phyloP scores from a whole-genome alignment of 2,329 filamentous ascomycete species.

The Cercospora sp. region DNA sequence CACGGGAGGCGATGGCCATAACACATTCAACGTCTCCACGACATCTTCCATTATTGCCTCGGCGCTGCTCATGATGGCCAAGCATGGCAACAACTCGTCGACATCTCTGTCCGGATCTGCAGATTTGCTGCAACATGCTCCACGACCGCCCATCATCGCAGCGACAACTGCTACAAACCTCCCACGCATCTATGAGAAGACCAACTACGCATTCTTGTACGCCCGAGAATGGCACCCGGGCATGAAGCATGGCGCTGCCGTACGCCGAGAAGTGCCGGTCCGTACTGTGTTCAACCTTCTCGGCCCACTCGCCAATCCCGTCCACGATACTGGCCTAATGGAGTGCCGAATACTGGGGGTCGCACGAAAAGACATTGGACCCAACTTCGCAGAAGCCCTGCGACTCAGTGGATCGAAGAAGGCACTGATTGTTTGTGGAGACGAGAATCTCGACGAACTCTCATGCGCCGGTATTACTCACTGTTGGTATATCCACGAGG shows the following conservation, averaged over 20 bases:
- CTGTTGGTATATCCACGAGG: constrained; percentile 68
- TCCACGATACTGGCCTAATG: constrained; percentile 68
- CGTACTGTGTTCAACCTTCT: constrained; percentile 97
- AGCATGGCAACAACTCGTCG: constrained; percentile 94
- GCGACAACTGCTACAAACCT: constrained; percentile 74
- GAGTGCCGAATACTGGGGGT: constrained; percentile 95
- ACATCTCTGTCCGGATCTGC: constrained; percentile 95
- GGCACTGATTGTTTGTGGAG: constrained; percentile 87
- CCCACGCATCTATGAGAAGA: constrained; percentile 68
- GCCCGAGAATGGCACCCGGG: constrained; percentile 95
- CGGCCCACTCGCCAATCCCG: constrained; percentile 86
- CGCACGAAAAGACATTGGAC: constrained; percentile 56
- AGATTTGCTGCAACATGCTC: constrained; percentile 78
- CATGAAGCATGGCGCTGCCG: constrained; percentile 83
- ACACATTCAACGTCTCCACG: constrained; percentile 98
- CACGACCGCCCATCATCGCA: constrained; percentile 70
- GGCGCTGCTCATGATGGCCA: constrained; percentile 79
- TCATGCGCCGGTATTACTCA: constrained; percentile 85
- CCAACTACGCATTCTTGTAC: constrained; percentile 94
- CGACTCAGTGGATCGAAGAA: constrained; percentile 68
- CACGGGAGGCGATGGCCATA: constrained; percentile 92
- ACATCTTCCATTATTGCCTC: constrained; percentile 91
- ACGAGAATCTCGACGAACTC: constrained; percentile 93
- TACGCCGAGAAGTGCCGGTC: constrained; percentile 86
- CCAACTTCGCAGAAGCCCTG: constrained; percentile 19